Evolutionary conservation across 2,329 filamentous ascomycete genomes (phyloP).

Genomic region (Fusarium phyllophilum): DNA sequence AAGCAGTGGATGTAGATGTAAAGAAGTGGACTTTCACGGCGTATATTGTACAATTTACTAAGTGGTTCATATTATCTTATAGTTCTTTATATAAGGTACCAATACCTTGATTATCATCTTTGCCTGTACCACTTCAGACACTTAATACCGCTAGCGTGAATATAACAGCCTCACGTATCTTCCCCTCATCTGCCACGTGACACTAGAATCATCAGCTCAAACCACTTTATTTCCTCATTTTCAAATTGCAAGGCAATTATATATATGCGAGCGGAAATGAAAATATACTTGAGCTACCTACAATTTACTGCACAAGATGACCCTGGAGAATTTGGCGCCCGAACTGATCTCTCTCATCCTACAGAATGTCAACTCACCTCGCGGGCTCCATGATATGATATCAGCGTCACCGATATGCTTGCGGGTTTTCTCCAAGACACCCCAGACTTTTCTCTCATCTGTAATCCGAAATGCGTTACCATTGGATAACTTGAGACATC

Average conservation of each 20-base stretch:
- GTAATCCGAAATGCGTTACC: background rate
- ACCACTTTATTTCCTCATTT: background rate
- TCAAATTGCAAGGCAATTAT: too few relatives aligned
- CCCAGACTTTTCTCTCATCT: background rate
- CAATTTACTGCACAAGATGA: background rate
- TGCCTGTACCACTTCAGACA: too few relatives aligned
- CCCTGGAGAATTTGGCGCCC: background rate
- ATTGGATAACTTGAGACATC: background rate
- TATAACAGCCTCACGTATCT: background rate
- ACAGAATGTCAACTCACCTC: background rate
- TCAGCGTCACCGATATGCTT: background rate
- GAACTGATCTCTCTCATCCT: background rate
- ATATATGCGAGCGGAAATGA: background rate
- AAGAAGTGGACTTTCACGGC: too few relatives aligned
- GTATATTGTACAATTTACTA: too few relatives aligned
- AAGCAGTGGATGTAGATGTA: background rate
- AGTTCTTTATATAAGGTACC: too few relatives aligned
- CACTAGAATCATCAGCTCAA: background rate
- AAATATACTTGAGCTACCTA: too few relatives aligned
- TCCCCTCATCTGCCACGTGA: background rate
- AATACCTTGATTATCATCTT: too few relatives aligned
- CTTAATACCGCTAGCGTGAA: too few relatives aligned
- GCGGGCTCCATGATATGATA: background rate
- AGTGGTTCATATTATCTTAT: too few relatives aligned
- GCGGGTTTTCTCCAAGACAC: background rate